A percentile compares a stretch with the other conserved stretches of the same genome.
Evolutionary conservation across 805 yeast genomes (phyloP).

Genomic region (Jamesozyma piceae): DNA sequence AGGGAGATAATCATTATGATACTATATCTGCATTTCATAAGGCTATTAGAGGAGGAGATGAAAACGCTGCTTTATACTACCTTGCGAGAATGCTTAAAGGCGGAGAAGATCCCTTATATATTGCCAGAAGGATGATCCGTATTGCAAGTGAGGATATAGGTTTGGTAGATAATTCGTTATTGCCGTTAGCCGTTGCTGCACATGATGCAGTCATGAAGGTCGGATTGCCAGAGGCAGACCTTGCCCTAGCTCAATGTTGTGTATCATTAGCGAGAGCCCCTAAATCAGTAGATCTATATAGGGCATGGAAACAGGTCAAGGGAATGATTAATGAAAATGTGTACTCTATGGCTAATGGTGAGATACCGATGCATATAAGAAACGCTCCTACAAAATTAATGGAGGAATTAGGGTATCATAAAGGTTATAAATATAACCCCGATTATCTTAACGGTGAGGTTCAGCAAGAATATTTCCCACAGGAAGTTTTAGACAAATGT

Average conservation of each 20-base stretch:
- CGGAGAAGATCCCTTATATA: conserved; percentile 88
- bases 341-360: conserved; percentile 40
- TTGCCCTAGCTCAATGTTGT: conserved; percentile 84
- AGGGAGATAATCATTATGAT: conserved; percentile 91
- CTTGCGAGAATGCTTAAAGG: conserved; percentile 81
- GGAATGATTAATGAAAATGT: conserved; percentile 46
- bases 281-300: conserved; percentile 77
- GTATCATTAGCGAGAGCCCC: conserved; percentile 80
- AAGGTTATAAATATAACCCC: conserved; percentile 85
- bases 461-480: conserved; percentile 68
- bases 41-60: conserved; percentile 78
- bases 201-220: conserved; percentile 81
- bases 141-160: conserved; percentile 97
- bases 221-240: conserved; percentile 92
- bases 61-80: conserved; percentile 84
- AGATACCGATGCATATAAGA: conserved; percentile 66
- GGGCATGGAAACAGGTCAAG: conserved; percentile 68
- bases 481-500: conserved; percentile 33
- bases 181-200: conserved; percentile 80
- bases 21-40: conserved; percentile 94
- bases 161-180: conserved; percentile 64
- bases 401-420: conserved; percentile 80
- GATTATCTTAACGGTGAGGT: conserved; percentile 63
- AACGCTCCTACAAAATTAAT: conserved; percentile 91
- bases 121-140: conserved; percentile 84